Conservation (phyloP, 306 rosid species). For the Prunus padus region DNA sequence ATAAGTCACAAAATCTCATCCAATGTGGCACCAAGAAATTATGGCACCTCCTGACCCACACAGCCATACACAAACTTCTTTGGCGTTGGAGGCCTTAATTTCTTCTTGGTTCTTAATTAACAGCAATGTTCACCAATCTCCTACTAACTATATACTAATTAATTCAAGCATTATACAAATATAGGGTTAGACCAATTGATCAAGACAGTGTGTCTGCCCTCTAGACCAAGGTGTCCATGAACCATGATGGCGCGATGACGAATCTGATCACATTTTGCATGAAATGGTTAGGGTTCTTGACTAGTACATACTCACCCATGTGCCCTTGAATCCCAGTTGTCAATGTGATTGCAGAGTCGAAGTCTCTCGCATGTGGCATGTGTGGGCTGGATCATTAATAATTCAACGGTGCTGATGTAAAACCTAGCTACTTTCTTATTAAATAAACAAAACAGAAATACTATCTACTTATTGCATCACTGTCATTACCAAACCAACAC, state of each 20-base stretch:
- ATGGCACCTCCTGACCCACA: neutral
- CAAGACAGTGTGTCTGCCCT: no score
- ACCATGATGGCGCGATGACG: neutral
- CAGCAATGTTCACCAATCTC: neutral
- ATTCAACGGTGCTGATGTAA: slow-evolving; percentile 8
- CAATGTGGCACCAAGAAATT: neutral
- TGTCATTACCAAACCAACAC: neutral
- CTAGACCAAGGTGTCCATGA: neutral
- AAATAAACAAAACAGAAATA: no score
- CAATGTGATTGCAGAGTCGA: slow-evolving; percentile 12
- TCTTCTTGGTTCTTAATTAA: neutral
- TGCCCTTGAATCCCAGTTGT: neutral
- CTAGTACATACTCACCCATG: neutral
- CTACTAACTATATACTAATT: neutral
- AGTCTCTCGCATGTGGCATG: neutral
- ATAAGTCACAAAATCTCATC: neutral
- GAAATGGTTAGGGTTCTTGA: slow-evolving; percentile 1
- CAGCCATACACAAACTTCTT: neutral
- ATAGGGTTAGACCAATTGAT: no score
- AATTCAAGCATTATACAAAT: neutral
- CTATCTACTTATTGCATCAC: neutral
- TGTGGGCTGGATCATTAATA: neutral
- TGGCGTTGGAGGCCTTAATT: neutral
- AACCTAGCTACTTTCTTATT: neutral
- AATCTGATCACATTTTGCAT: neutral